Evolutionary conservation across 345 rosid species (phyloP), one percentile per base, ranked within the genome.

Genomic region (Turnera subulata): DNA sequence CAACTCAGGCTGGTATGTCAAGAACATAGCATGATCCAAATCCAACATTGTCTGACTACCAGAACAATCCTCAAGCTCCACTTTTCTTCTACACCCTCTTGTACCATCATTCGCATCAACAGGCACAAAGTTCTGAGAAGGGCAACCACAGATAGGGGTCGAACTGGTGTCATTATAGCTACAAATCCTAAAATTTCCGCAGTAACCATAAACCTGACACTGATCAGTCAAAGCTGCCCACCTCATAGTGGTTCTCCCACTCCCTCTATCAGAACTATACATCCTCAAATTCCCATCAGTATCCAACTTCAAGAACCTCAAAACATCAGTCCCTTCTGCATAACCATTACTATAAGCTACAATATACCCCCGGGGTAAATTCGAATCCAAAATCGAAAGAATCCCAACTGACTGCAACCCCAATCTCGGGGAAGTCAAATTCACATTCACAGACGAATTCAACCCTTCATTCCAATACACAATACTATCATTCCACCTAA

Each of bases 141-240:
- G 95, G 52, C 91, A 87, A 10, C 70, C 76, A 21, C 95, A 84
- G 60, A 62, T 32, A 0, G 95, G 82, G 24, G 16, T 50, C 12
- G 56, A 50, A 57, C 53, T 53, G 1, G 68, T 43, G 48, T 72
- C 80, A 5, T 61, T 70, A 37, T 84, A 82, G 26, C 81, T 76
- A 64, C 88, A 87, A 55, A 84, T 70, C 58, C 88, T 88, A 70
- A 78, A 50, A 58, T 73, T 69, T 9, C 91, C 95, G 71, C 95
- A 84, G 58, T 62, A 84, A 2, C 86, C 88, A 64, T 61, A 84
- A 42, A 84, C 82, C 47, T 63, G 66, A 70, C 95, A 84, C 50
- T 80, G 90, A 73, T 86, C 91, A 42, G 38, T 13, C 52, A 84
- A 67, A 17, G 88, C 90, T 0, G 87, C 72, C 91, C 88, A 84